These are phyloP conservation scores for Apiotrichum domesticum DNA, from an alignment of 1,284 basidiomycete genomes.

Conservation along the genomic window DNA sequence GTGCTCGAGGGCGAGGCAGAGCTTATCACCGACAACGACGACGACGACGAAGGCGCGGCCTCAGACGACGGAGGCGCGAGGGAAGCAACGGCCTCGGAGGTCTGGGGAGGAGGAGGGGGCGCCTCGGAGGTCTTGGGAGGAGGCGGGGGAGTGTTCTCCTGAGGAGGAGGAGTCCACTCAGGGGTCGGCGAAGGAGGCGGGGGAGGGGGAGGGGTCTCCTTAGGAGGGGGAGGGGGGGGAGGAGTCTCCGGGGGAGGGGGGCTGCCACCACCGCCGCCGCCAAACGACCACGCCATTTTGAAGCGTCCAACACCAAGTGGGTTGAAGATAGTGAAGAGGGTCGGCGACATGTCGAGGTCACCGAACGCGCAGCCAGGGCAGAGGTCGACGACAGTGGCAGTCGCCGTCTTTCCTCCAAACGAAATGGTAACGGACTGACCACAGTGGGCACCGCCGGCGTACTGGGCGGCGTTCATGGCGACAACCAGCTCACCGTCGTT, in stretches of 20 bases:
- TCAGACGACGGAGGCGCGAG: constrained; percentile 32
- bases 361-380: constrained; percentile 48
- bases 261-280: constrained; percentile 22
- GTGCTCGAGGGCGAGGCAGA: constrained; percentile 43
- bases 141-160: not conserved
- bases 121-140: not conserved
- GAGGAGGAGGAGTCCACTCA: constrained; percentile 1
- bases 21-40: constrained; percentile 48
- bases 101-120: constrained; percentile 4
- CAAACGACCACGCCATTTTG: constrained; percentile 55
- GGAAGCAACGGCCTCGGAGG: not conserved
- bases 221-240: constrained; percentile 1
- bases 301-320: too few relatives aligned
- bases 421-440: constrained; percentile 60
- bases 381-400: constrained; percentile 64
- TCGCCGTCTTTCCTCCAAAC: constrained; percentile 56
- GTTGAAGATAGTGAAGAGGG: constrained; percentile 55
- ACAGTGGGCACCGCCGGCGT: constrained; percentile 56
- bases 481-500: constrained; percentile 39
- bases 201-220: constrained; percentile 1
- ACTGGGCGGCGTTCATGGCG: constrained; percentile 42
- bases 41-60: constrained; percentile 43
- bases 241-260: not conserved
- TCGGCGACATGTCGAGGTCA: constrained; percentile 69
- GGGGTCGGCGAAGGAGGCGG: not conserved